phyloP scores from a whole-genome alignment of 164 flowering plant genomes.

The Berberis thunbergii region DNA sequence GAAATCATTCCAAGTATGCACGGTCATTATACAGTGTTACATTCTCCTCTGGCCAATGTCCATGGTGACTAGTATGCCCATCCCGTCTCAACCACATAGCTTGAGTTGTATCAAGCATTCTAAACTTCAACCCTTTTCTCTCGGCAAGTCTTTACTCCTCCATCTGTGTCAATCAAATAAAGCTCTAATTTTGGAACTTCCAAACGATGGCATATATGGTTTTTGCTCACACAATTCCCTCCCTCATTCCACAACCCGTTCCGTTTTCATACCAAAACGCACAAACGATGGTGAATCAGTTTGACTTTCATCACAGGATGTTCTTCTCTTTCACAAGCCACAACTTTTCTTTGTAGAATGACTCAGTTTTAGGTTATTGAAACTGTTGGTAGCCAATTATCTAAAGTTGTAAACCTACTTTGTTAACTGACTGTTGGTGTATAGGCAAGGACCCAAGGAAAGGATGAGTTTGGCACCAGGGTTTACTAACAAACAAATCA shows the following conservation, averaged over 20 bases:
- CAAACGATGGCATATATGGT: constrained; percentile 29
- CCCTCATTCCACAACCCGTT: constrained; percentile 60
- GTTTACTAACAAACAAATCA: too few species aligned
- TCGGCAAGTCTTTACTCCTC: constrained; percentile 29
- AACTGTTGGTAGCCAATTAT: too few species aligned
- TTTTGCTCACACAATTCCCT: constrained; percentile 49
- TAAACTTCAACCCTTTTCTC: constrained; percentile 19
- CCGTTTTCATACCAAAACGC: too few species aligned
- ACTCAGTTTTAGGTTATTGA: too few species aligned
- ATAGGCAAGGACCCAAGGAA: too few species aligned
- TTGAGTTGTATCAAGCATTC: constrained; percentile 28
- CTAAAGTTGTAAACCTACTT: too few species aligned
- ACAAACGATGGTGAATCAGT: too few species aligned
- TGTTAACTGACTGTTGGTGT: too few species aligned
- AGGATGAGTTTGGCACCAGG: too few species aligned
- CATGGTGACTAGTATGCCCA: constrained; percentile 34
- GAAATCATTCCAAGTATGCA: constrained; percentile 33
- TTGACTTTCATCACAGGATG: too few species aligned
- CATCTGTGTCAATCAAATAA: constrained; percentile 22
- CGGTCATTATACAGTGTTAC: constrained; percentile 25
- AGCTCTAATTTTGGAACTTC: constrained; percentile 18
- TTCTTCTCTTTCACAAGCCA: too few species aligned
- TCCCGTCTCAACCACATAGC: constrained; percentile 30
- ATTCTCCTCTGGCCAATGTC: constrained; percentile 24
- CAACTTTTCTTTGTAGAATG: too few species aligned